phyloP scores from a whole-genome alignment of 805 yeast species.

The Wickerhamomyces bovis region DNA sequence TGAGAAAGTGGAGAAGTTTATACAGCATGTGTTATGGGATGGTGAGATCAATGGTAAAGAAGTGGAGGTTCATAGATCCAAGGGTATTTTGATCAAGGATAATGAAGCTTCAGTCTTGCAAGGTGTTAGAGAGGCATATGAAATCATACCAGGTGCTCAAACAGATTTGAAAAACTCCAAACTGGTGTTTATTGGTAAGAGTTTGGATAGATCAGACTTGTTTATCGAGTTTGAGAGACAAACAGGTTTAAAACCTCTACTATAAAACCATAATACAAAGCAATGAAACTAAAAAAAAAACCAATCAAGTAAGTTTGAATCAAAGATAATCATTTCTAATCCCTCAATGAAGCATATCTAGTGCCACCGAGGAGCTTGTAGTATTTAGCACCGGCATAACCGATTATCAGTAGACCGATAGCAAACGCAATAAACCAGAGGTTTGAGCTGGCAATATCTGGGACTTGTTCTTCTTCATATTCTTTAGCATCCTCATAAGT shows the following conservation, averaged over 20 bases:
- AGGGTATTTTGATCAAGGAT: slow-evolving; percentile 59
- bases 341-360: slow-evolving; percentile 24
- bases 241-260: slow-evolving; percentile 9
- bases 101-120: slow-evolving; percentile 43
- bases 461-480: slow-evolving; percentile 12
- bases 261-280: background rate
- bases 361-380: slow-evolving; percentile 3
- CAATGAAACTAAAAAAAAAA: background rate
- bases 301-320: no score
- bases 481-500: slow-evolving; percentile 16
- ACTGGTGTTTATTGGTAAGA: slow-evolving; percentile 72
- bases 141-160: slow-evolving; percentile 45
- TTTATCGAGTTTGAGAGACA: slow-evolving; percentile 25
- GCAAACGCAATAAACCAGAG: slow-evolving; percentile 14
- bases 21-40: slow-evolving; percentile 79
- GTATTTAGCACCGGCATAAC: slow-evolving; percentile 16
- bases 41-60: slow-evolving; percentile 34
- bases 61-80: slow-evolving; percentile 74
- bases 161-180: slow-evolving; percentile 42
- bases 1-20: slow-evolving; percentile 46
- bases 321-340: slow-evolving; percentile 1
- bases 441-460: slow-evolving; percentile 8
- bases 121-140: slow-evolving; percentile 92
- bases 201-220: slow-evolving; percentile 35
- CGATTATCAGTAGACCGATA: slow-evolving; percentile 11